A percentile compares a stretch with the other conserved stretches of the same genome.
Evolutionary conservation across 2,329 filamentous ascomycete genomes (phyloP).

Genomic region (Aureobasidium mangrovei): DNA sequence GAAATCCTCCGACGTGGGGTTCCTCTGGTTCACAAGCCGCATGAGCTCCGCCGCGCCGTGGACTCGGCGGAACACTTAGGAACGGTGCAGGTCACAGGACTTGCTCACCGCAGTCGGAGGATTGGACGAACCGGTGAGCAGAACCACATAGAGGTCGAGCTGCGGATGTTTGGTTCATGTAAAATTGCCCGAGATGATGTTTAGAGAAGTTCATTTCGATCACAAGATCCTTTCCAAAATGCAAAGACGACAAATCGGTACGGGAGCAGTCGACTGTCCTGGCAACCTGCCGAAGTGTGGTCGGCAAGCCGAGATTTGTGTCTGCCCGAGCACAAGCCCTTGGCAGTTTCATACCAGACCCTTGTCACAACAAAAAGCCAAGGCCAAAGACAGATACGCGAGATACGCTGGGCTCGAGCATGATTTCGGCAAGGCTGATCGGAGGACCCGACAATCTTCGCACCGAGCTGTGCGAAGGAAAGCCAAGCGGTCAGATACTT

Average conservation of each 20-base stretch:
- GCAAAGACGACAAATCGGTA: not conserved
- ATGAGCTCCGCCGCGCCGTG: not conserved
- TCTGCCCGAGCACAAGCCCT: not conserved
- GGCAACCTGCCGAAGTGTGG: no score
- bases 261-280: not conserved
- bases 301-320: not conserved
- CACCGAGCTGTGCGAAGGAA: not conserved
- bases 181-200: not conserved
- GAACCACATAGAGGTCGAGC: not conserved
- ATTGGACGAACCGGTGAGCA: not conserved
- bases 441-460: not conserved
- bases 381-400: not conserved
- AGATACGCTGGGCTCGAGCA: not conserved
- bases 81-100: not conserved
- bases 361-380: not conserved
- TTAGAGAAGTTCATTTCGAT: no score
- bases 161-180: not conserved
- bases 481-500: not conserved
- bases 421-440: not conserved
- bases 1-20: not conserved
- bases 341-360: conserved; percentile 11
- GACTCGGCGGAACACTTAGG: not conserved
- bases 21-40: not conserved
- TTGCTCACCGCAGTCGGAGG: not conserved
- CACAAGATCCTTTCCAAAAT: not conserved